Conservation (phyloP, 1,139 yeast genomes). For the Suhomyces bokatorum region DNA sequence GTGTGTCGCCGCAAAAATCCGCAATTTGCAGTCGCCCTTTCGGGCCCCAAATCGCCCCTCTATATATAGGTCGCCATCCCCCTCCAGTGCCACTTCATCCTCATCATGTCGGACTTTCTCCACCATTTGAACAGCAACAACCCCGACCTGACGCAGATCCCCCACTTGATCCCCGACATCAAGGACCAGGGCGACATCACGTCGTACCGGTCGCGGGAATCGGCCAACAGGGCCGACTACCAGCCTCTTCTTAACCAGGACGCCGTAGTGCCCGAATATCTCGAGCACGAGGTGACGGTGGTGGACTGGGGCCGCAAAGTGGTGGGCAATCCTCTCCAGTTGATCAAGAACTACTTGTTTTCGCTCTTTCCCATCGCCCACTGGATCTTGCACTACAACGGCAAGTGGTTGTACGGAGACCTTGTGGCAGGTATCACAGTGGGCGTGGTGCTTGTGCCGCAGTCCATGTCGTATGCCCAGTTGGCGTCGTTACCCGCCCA, state of each 20-base stretch:
- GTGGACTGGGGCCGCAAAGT: constrained; percentile 45
- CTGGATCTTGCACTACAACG: constrained; percentile 86
- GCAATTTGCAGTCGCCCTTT: background rate
- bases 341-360: constrained; percentile 45
- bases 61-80: background rate
- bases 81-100: background rate
- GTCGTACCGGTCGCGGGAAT: constrained; percentile 4
- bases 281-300: constrained; percentile 45
- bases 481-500: constrained; percentile 80
- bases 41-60: background rate
- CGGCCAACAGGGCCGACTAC: constrained; percentile 9
- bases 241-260: constrained; percentile 12
- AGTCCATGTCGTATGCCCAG: constrained; percentile 92
- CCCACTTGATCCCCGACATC: constrained; percentile 21
- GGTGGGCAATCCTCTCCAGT: constrained; percentile 42
- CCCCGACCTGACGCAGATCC: constrained; percentile 21
- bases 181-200: constrained; percentile 12
- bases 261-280: constrained; percentile 39
- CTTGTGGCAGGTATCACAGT: constrained; percentile 90
- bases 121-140: constrained; percentile 17
- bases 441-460: constrained; percentile 91
- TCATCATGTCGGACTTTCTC: constrained; percentile 18
- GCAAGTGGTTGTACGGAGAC: constrained; percentile 78
- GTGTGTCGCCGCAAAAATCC: background rate
- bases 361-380: constrained; percentile 75